These are phyloP conservation scores for Chenopodium suecicum DNA, from an alignment of 148 eudicot species.

Conservation along the genomic window DNA sequence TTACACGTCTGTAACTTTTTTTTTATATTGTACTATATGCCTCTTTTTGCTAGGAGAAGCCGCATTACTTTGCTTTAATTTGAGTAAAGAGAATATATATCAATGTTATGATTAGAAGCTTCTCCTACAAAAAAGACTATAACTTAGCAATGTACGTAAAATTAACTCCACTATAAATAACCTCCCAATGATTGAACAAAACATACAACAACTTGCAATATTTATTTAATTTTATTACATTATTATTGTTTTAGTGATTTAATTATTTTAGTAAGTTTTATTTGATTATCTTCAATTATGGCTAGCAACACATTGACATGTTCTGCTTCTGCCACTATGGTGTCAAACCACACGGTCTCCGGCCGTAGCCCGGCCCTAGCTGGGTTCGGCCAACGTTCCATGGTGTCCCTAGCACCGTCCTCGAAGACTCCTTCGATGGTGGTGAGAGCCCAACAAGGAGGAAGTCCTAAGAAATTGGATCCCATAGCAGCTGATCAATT, in stretches of 20 bases:
- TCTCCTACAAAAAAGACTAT: neutral
- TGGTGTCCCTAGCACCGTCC: neutral
- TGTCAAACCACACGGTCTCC: neutral
- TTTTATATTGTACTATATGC: no score
- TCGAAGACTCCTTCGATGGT: conserved; percentile 10
- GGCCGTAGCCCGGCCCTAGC: neutral
- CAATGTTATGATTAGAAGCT: neutral
- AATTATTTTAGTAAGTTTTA: neutral
- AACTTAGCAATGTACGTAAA: no score
- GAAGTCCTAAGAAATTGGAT: conserved; percentile 3
- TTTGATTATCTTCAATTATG: neutral
- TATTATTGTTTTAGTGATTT: neutral
- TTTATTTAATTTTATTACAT: neutral
- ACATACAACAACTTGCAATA: neutral
- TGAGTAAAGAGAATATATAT: no score
- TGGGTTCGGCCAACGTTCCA: neutral
- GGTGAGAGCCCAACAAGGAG: conserved; percentile 14
- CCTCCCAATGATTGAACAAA: neutral
- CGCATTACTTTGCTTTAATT: no score
- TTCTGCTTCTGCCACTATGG: conserved; percentile 5
- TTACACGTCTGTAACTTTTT: no score
- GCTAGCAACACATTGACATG: neutral
- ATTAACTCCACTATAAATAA: neutral
- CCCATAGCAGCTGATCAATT: neutral
- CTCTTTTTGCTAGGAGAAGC: no score